Conservation (phyloP, 345 rosid genomes). For the Zanthoxylum bungeanum region DNA sequence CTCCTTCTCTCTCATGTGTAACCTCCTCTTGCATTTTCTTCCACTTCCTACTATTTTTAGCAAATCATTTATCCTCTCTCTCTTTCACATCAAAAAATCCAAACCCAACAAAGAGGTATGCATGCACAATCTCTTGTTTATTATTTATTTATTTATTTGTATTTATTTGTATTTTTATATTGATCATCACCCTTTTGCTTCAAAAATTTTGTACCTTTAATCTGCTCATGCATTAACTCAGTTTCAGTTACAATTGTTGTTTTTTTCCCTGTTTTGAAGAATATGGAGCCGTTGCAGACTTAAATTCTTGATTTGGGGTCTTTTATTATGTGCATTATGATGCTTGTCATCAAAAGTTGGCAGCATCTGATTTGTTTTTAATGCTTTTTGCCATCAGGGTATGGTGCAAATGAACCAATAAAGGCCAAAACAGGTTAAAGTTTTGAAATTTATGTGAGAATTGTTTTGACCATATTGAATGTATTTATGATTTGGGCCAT, state of each 20-base stretch:
- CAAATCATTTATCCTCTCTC: conserved; percentile 7
- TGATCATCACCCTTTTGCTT: background rate
- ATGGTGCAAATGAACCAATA: background rate
- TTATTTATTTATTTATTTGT: too few relatives aligned
- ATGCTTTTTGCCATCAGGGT: conserved; percentile 17
- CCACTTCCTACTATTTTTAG: conserved; percentile 33
- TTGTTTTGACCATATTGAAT: conserved; percentile 6
- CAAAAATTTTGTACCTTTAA: background rate
- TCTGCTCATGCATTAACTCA: conserved; percentile 7
- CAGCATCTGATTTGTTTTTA: background rate
- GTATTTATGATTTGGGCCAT: conserved; percentile 14
- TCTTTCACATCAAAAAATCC: conserved; percentile 7
- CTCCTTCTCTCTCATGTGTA: conserved; percentile 24
- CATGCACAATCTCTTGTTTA: background rate
- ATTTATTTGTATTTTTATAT: background rate
- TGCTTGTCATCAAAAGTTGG: conserved; percentile 1
- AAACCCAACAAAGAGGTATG: conserved; percentile 6
- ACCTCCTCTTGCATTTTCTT: conserved; percentile 20
- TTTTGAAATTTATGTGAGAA: conserved; percentile 14
- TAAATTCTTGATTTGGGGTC: conserved; percentile 16
- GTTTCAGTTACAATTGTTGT: conserved; percentile 12
- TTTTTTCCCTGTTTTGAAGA: conserved; percentile 4
- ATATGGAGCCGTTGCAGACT: conserved; percentile 7
- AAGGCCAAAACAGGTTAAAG: conserved; percentile 1
- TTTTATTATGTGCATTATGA: conserved; percentile 7